These are phyloP conservation scores for Corylus americana DNA, from an alignment of 306 rosid species.

Conservation along the genomic window DNA sequence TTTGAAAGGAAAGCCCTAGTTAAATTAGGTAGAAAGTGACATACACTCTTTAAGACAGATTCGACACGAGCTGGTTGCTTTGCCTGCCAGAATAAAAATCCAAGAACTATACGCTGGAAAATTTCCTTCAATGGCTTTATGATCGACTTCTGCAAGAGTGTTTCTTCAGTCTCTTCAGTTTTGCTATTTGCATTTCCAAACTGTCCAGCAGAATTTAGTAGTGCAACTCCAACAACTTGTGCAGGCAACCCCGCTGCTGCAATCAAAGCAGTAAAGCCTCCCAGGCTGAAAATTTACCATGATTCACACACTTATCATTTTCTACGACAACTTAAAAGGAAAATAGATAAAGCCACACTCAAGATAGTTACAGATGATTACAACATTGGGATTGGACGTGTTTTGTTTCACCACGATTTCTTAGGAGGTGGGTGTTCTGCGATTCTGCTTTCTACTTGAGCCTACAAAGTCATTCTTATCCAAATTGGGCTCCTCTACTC, in stretches of 20 bases:
- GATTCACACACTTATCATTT: conserved; percentile 18
- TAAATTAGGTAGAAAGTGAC: conserved; percentile 30
- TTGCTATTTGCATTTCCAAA: conserved; percentile 59
- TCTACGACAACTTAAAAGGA: background rate
- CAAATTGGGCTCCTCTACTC: conserved; percentile 23
- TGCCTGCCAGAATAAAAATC: conserved; percentile 90
- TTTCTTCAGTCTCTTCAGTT: conserved; percentile 56
- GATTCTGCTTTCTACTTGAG: conserved; percentile 26
- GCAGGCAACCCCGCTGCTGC: conserved; percentile 71
- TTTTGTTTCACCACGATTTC: background rate
- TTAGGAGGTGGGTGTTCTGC: conserved; percentile 13
- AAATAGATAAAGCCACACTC: background rate
- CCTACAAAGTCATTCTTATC: conserved; percentile 14
- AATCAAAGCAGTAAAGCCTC: conserved; percentile 92
- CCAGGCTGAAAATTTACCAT: conserved; percentile 69
- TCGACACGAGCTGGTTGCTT: conserved; percentile 79
- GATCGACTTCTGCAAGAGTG: conserved; percentile 54
- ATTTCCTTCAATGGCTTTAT: conserved; percentile 76
- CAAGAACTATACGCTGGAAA: conserved; percentile 82
- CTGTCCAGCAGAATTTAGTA: conserved; percentile 92
- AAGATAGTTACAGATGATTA: background rate
- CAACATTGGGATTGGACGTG: background rate
- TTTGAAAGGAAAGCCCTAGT: conserved; percentile 12
- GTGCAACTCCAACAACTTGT: conserved; percentile 71
- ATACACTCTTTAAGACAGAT: conserved; percentile 82